Evolutionary conservation across 2,329 filamentous ascomycete genomes (phyloP).

Genomic region (Neofusicoccum umdonicola): DNA sequence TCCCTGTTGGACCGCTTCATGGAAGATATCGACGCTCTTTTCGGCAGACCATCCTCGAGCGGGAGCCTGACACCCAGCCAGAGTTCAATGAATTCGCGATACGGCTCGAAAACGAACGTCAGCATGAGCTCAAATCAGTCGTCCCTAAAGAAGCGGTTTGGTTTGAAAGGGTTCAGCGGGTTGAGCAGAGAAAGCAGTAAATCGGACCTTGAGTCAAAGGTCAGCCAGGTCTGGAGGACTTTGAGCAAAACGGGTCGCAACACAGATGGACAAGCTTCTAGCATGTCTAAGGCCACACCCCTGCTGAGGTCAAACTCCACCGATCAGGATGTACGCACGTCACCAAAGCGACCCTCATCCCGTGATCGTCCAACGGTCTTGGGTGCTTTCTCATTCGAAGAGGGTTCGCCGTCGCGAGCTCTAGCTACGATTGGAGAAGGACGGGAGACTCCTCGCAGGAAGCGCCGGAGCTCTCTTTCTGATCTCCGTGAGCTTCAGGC

Average conservation of each 20-base stretch:
- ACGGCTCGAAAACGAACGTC: slow-evolving; percentile 61
- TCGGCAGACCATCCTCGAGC: slow-evolving; percentile 59
- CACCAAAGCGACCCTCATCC: slow-evolving; percentile 53
- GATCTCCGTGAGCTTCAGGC: slow-evolving; percentile 69
- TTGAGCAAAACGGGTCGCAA: slow-evolving; percentile 74
- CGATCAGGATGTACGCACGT: slow-evolving; percentile 58
- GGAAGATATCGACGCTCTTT: slow-evolving; percentile 85
- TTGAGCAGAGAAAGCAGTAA: slow-evolving; percentile 78
- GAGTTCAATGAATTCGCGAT: slow-evolving; percentile 58
- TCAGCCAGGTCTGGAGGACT: slow-evolving; percentile 79
- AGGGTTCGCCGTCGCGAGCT: slow-evolving; percentile 42
- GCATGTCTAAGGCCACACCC: slow-evolving; percentile 62
- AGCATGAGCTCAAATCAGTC: slow-evolving; percentile 79
- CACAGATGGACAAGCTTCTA: slow-evolving; percentile 58
- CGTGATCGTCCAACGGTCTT: slow-evolving; percentile 53
- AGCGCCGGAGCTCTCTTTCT: slow-evolving; percentile 86
- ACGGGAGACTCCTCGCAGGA: slow-evolving; percentile 60
- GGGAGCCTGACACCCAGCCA: slow-evolving; percentile 48
- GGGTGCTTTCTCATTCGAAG: slow-evolving; percentile 49
- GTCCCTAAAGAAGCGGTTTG: slow-evolving; percentile 80
- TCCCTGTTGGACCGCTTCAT: slow-evolving; percentile 85
- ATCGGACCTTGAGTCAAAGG: slow-evolving; percentile 64
- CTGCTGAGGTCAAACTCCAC: slow-evolving; percentile 73
- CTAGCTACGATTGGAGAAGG: slow-evolving; percentile 45
- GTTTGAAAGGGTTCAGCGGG: slow-evolving; percentile 59